These are phyloP conservation scores for Buddleja alternifolia DNA, from an alignment of 257 asterid genomes.

Conservation along the genomic window DNA sequence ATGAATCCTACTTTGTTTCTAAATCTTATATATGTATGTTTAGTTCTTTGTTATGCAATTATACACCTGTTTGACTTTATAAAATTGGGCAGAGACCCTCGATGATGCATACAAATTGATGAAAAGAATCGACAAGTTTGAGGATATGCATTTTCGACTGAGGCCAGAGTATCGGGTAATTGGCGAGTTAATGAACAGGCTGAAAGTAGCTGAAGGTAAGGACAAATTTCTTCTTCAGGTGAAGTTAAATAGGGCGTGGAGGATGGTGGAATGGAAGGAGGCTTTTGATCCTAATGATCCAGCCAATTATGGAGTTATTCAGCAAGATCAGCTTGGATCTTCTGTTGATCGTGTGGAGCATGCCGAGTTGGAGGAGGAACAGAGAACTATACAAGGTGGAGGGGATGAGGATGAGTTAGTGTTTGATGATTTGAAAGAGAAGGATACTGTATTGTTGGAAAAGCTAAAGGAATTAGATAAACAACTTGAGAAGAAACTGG, in stretches of 20 bases:
- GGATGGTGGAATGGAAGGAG: slow-evolving; percentile 74
- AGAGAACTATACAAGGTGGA: slow-evolving; percentile 44
- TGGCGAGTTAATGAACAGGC: slow-evolving; percentile 83
- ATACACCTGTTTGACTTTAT: slow-evolving; percentile 26
- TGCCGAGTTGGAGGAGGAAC: slow-evolving; percentile 54
- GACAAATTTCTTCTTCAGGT: slow-evolving; percentile 84
- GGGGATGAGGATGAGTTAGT: slow-evolving; percentile 55
- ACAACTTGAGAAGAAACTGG: slow-evolving; percentile 75
- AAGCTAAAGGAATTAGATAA: slow-evolving; percentile 77
- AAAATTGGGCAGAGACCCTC: slow-evolving; percentile 59
- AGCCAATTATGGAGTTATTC: slow-evolving; percentile 74
- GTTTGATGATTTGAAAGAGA: slow-evolving; percentile 84
- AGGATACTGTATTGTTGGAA: slow-evolving; percentile 69
- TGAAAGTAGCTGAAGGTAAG: slow-evolving; percentile 88
- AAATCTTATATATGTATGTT: not conserved
- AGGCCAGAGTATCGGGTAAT: slow-evolving; percentile 89
- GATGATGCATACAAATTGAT: slow-evolving; percentile 74
- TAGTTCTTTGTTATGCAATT: not conserved
- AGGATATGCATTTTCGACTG: slow-evolving; percentile 69
- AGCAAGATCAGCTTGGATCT: slow-evolving; percentile 51
- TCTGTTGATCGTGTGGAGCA: slow-evolving; percentile 55
- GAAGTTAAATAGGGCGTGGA: slow-evolving; percentile 84
- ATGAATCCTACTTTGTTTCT: not conserved
- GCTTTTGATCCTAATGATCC: slow-evolving; percentile 88
- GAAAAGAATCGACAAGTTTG: slow-evolving; percentile 79